Percentiles rank a stretch among this genome's conserved stretches.
Conservation (phyloP, 257 asterid genomes). For the Striga asiatica region DNA sequence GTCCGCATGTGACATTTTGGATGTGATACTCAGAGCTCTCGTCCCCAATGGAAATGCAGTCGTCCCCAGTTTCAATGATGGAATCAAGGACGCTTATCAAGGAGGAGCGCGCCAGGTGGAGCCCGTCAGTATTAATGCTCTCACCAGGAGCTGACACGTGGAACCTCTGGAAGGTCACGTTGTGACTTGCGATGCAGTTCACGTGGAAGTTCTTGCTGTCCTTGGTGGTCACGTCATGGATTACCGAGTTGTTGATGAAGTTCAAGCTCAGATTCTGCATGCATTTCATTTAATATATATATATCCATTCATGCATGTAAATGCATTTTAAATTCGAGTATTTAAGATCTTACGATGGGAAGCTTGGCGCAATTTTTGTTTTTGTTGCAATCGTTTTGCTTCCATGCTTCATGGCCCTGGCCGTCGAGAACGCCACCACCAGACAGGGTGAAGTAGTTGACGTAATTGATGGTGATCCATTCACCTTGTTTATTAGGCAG, state of each 20-base stretch:
- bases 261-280: constrained; percentile 30
- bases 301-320: too few species aligned
- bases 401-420: constrained; percentile 32
- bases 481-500: constrained; percentile 13
- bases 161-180: constrained; percentile 21
- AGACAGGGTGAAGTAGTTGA: constrained; percentile 27
- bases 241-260: constrained; percentile 22
- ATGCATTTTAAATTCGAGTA: too few species aligned
- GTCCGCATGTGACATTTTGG: constrained; percentile 27
- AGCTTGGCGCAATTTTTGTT: constrained; percentile 18
- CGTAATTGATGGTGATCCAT: constrained; percentile 32
- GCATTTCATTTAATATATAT: too few species aligned
- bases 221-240: constrained; percentile 24
- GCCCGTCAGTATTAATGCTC: constrained; percentile 34
- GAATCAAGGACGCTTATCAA: constrained; percentile 4
- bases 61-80: constrained; percentile 30
- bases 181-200: constrained; percentile 20
- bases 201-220: constrained; percentile 35
- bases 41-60: constrained; percentile 38
- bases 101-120: constrained; percentile 22
- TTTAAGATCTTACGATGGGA: constrained; percentile 22
- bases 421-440: constrained; percentile 48
- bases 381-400: constrained; percentile 28
- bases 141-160: constrained; percentile 21
- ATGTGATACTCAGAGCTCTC: constrained; percentile 14